Evolutionary conservation across 1,284 basidiomycete genomes (phyloP), one percentile per base, ranked within the genome.

Genomic region (Moniliella sp.): DNA sequence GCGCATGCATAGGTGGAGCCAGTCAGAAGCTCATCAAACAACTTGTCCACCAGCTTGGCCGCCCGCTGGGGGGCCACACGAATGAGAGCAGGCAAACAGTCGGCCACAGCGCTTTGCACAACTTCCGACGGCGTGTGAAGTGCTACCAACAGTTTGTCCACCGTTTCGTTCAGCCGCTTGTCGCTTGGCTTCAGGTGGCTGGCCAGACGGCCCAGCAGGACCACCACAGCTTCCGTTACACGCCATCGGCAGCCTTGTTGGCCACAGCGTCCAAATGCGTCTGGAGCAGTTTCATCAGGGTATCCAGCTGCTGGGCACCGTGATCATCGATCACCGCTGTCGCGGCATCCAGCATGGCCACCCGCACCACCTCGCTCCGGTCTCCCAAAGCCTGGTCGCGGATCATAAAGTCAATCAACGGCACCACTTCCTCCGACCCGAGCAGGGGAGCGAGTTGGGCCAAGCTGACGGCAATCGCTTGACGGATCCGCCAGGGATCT

Each of bases 101-200:
- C 91, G 0, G 86, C 81, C 0, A 97, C 84, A 0, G 91, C 88
- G 32, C 82, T 76, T 60, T 97, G 88, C 0, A 99, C 91, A 46
- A 88, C 75, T 61, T 99, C 91, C 1, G 84, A 76, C 0, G 91
- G 91, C 0, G 86, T 97, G 62, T 78, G 78, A 42, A 97, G 68
- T 1, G 88, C 82, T 15, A 81, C 78, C 4, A 91, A 72, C 13
- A 97, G 67, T n/a, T 84, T 69, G 41, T 83, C 75, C 5, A 94
- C 76, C 39, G 94, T 80, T 27, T 47, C 42, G 31, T 43, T 43
- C 33, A 58, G 43, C 8, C 54, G 47, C 31, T 35, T 38, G 27
- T 57, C 54, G 1, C 70, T 69, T 4, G 73, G 62, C 26, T 78
- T 73, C 19, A 97, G 68, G 63, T 97, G 86, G 13, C 78, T 69